Evolutionary conservation across 2,329 filamentous ascomycete genomes (phyloP).

Genomic region (Saccharata proteae): DNA sequence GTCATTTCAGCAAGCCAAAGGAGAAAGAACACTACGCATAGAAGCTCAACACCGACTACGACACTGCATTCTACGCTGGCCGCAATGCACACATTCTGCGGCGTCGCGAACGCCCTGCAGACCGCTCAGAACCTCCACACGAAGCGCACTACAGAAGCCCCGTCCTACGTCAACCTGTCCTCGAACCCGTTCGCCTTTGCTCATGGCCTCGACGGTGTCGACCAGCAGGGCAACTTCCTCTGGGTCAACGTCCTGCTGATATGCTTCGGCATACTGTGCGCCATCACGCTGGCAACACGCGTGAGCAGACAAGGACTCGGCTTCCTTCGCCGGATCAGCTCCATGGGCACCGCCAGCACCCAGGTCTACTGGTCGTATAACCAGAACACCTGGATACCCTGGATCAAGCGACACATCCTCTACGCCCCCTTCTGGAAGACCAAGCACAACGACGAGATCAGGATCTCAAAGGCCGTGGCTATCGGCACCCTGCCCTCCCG

Average conservation of each 20-base stretch:
- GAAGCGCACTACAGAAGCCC: too few relatives aligned
- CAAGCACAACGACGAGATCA: slow-evolving; percentile 65
- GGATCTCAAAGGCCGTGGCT: slow-evolving; percentile 54
- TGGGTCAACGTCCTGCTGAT: slow-evolving; percentile 31
- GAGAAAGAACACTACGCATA: too few relatives aligned
- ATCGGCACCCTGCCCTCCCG: slow-evolving; percentile 71
- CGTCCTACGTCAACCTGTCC: slow-evolving; percentile 3
- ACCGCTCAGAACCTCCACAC: too few relatives aligned
- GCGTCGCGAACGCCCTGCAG: too few relatives aligned
- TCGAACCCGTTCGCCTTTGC: slow-evolving; percentile 23
- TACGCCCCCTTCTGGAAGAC: slow-evolving; percentile 62
- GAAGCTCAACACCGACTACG: too few relatives aligned
- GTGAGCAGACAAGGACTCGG: slow-evolving; percentile 29
- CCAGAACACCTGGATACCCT: slow-evolving; percentile 38
- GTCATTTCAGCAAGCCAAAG: too few relatives aligned
- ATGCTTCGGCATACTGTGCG: slow-evolving; percentile 22
- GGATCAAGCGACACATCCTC: slow-evolving; percentile 50
- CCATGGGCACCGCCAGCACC: slow-evolving; percentile 28
- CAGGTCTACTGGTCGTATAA: slow-evolving; percentile 37
- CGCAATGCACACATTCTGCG: too few relatives aligned
- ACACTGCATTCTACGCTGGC: too few relatives aligned
- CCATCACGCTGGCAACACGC: slow-evolving; percentile 28
- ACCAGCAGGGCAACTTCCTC: slow-evolving; percentile 35
- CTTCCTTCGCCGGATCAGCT: slow-evolving; percentile 34
- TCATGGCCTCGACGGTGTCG: slow-evolving; percentile 35